Base-by-base conservation (phyloP, 2,329 filamentous ascomycete genomes). In the Ophiostoma montium region DNA sequence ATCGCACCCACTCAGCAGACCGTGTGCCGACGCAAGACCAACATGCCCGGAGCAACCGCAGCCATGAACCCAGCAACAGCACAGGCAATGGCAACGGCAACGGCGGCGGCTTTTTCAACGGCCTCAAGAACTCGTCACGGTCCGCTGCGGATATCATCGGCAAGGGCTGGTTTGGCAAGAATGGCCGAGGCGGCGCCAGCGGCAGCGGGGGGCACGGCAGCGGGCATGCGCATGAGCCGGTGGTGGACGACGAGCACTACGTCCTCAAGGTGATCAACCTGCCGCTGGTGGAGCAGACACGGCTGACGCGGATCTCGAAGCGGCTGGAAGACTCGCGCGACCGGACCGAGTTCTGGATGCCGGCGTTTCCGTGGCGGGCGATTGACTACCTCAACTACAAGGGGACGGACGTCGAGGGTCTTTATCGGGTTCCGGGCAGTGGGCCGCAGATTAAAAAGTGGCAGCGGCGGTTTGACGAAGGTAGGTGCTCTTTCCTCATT, bases 291-390 rank as follows among this genome's bases (percentile, higher is more conserved):
- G 84, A 95, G 62, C 90, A 96, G 66, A 89, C 89, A 7, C 80
- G 90, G n/a, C 71, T 81, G 55, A 95, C 90, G 0, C 78, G 90
- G 54, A 95, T 96, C 61, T 94, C 88, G 8, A 94, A 90, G 65
- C 79, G 84, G 30, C 70, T 96, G 39, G 86, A 94, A 60, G 79
- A 85, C 53, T 95, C 89, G 10, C 78, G 82, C 54, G 90, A 96
- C 61, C 95, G 95, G 71, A 96, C 90, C 0, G 90, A 95, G 61
- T 96, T 94, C 61, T 96, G 90, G 90, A 95, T 96, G 89, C 90
- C 90, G 12, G 86, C 88, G 7, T 82, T 96, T 51, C 89, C 90
- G 0, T 95, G 90, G 84, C 76, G 90, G 54, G 94, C 88, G 51
- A 95, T 96, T 56, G 90, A 96, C 67, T 95, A 94, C 62, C 71